These are phyloP conservation scores for Astrothelium subdiscretum DNA, from an alignment of 495 filamentous ascomycete genomes.

Conservation along the genomic window DNA sequence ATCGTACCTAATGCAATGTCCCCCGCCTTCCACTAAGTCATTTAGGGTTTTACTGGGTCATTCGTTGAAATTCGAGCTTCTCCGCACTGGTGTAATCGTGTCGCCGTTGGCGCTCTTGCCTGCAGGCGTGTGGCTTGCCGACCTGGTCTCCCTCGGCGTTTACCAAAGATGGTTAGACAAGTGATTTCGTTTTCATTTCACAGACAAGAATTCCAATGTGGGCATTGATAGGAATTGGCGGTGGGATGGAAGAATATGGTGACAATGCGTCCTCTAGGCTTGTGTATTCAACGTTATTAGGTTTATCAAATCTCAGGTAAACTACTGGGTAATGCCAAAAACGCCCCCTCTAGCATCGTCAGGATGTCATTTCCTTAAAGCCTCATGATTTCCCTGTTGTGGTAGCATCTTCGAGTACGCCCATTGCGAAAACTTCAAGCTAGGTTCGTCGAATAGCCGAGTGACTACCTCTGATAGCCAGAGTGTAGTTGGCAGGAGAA, in stretches of 20 bases:
- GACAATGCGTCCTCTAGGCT: too few species aligned
- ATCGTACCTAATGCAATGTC: not conserved
- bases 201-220: too few species aligned
- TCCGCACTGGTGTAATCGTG: not conserved
- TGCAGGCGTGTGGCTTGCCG: too few species aligned
- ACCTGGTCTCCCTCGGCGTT: not conserved
- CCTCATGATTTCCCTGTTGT: not conserved
- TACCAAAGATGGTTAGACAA: not conserved
- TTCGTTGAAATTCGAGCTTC: not conserved
- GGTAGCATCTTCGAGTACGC: constrained; percentile 32
- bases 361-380: not conserved
- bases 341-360: not conserved
- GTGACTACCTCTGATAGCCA: constrained; percentile 47
- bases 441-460: constrained; percentile 44
- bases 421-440: constrained; percentile 42
- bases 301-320: too few species aligned
- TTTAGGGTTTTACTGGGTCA: too few species aligned
- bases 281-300: too few species aligned
- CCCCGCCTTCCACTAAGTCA: too few species aligned
- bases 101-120: too few species aligned
- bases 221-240: too few species aligned
- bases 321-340: not conserved
- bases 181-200: not conserved
- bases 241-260: too few species aligned
- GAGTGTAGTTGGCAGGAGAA: constrained; percentile 45